Evolutionary conservation across 2,329 filamentous ascomycete genomes (phyloP), one percentile per base, ranked within the genome.

Genomic region (Passalora sequoiae): DNA sequence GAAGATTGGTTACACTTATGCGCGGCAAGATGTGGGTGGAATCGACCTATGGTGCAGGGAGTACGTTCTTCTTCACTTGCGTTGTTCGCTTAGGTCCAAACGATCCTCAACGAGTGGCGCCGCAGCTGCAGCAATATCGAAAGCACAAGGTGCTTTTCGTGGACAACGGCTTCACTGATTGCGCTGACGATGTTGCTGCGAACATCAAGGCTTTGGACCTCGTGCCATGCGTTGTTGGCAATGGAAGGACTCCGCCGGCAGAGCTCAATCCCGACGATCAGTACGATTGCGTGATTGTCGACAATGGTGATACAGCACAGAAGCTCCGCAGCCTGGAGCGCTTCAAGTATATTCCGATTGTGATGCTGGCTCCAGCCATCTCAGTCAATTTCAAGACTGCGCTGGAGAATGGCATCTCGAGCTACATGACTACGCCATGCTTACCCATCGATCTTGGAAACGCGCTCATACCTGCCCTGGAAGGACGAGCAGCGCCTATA

Each of bases 351-450:
- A 88, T 96, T 33, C 92, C 92, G 2, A 89, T 98, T 53, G 91
- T 98, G 31, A 78, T 97, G 49, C 71, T 97, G 33, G 92, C 89
- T 32, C 89, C 91, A 0, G 74, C 88, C 25, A 89, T 97, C 9
- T 86, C 89, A 49, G 88, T 97, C 55, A 94, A 83, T 65, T 75
- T 98, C 57, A 95, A 95, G 70, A 92, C 88, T 3, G 92, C 91
- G 46, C 72, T 97, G 47, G 92, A 97, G 64, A 77, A 97, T 52
- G 91, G 92, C 51, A 95, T 98, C 56, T 94, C 89, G n/a, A 96
- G 89, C 38, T 97, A 96, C 67, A 96, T 97, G 89, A 97, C 92
- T 2, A 95, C 89, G 12, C 92, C 92, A 6, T 97, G 92, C 68
- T 78, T 91, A 60, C 80, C 91, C 4, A 94, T 96, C 51, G 92